A percentile compares a stretch with the other conserved stretches of the same genome.
phyloP scores from a whole-genome alignment of 1,284 basidiomycete species.

The Amylostereum areolatum region DNA sequence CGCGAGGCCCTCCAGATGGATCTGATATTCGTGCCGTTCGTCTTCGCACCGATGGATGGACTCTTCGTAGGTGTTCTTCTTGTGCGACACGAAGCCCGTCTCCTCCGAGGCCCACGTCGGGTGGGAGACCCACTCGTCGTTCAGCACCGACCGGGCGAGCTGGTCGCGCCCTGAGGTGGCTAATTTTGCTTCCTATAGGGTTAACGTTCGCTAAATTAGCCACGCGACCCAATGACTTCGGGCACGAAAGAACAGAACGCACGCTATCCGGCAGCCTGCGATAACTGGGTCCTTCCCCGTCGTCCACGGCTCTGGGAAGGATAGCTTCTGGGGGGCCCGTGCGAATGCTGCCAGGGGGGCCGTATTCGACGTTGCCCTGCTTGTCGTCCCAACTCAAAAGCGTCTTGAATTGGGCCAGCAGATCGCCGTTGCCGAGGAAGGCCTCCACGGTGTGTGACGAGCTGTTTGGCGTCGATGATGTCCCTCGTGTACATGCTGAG shows the following conservation, averaged over 20 bases:
- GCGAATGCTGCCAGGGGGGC: slow-evolving; percentile 72
- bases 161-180: slow-evolving; percentile 94
- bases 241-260: slow-evolving; percentile 28
- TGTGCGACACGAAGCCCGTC: slow-evolving; percentile 89
- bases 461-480: slow-evolving; percentile 81
- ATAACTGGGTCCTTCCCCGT: slow-evolving; percentile 86
- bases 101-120: slow-evolving; percentile 98
- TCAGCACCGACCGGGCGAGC: slow-evolving; percentile 94
- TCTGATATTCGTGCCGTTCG: slow-evolving; percentile 97
- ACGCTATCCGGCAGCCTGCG: slow-evolving; percentile 83
- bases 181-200: slow-evolving; percentile 80
- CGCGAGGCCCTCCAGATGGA: slow-evolving; percentile 89
- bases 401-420: slow-evolving; percentile 85
- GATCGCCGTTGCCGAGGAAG: slow-evolving; percentile 79
- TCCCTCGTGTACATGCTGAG: slow-evolving; percentile 81
- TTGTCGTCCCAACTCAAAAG: slow-evolving; percentile 77
- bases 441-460: slow-evolving; percentile 77
- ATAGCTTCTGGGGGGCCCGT: slow-evolving; percentile 63
- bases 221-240: slow-evolving; percentile 1
- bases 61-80: slow-evolving; percentile 97
- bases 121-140: slow-evolving; percentile 95
- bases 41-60: slow-evolving; percentile 96
- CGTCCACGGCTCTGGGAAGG: slow-evolving; percentile 64
- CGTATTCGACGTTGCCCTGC: slow-evolving; percentile 63
- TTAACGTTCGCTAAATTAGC: slow-evolving; percentile 12